Conservation (phyloP, 2,329 filamentous ascomycete species). For the Remersonia thermophila region DNA sequence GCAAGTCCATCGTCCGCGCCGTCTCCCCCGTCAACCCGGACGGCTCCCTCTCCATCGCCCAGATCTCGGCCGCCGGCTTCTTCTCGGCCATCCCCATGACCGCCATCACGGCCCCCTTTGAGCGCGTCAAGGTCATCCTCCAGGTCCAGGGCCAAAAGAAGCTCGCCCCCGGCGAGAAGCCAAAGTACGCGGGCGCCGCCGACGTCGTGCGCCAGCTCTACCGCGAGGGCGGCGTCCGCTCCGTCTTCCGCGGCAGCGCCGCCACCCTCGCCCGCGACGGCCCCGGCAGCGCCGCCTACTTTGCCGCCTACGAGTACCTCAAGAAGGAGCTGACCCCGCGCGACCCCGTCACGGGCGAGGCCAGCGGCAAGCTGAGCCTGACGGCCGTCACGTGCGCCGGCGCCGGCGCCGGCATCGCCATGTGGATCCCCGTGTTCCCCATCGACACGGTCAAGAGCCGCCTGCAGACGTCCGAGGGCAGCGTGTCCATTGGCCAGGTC, state of each 20-base stretch:
- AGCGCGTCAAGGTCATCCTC: slow-evolving; percentile 96
- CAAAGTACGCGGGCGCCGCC: slow-evolving; percentile 72
- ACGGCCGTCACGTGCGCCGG: slow-evolving; percentile 75
- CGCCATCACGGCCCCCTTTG: slow-evolving; percentile 94
- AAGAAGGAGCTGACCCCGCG: slow-evolving; percentile 78
- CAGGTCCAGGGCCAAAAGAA: slow-evolving; percentile 91
- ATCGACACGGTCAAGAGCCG: slow-evolving; percentile 93
- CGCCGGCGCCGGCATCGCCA: slow-evolving; percentile 83
- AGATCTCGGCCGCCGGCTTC: slow-evolving; percentile 87
- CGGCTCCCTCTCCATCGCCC: slow-evolving; percentile 66
- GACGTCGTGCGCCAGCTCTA: slow-evolving; percentile 94
- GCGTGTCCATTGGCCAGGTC: slow-evolving; percentile 67
- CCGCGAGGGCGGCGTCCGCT: slow-evolving; percentile 76
- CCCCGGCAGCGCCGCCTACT: slow-evolving; percentile 87
- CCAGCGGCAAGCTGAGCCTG: slow-evolving; percentile 66
- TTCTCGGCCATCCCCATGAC: slow-evolving; percentile 98
- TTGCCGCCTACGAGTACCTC: slow-evolving; percentile 92
- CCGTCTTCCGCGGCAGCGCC: slow-evolving; percentile 79
- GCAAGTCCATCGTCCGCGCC: slow-evolving; percentile 71
- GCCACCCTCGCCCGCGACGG: slow-evolving; percentile 92
- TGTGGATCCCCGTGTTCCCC: slow-evolving; percentile 99
- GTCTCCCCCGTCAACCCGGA: slow-evolving; percentile 53
- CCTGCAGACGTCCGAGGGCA: slow-evolving; percentile 81
- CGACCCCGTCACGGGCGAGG: slow-evolving; percentile 59
- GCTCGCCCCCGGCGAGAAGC: slow-evolving; percentile 79